Evolutionary conservation across 23 red algal species (phyloP), one percentile per base, ranked within the genome.

Genomic region (Gracilaria gracilis): DNA sequence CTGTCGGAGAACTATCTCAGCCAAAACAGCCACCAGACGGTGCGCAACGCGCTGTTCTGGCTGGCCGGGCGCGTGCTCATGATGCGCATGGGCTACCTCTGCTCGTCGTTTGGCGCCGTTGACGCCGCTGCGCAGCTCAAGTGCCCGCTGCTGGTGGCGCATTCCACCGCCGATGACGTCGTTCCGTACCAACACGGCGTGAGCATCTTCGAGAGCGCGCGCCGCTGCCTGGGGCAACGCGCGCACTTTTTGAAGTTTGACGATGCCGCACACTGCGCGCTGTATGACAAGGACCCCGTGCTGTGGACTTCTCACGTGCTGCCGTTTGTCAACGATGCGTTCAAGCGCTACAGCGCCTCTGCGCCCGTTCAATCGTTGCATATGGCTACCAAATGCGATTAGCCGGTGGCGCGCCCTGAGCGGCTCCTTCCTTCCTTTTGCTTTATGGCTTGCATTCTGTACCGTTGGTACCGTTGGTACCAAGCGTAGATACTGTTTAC

Each of bases 221-320:
- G 72, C 14, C 59, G 29, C 21, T 79, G 40, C 11, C 53, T 76
- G 53, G 95, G 77, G 16, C n/a, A 69, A 28, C 49, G 57, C 14
- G 61, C 51, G 31, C 57, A 66, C 9, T 87, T 93, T 87, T 67
- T 90, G 55, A 82, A 71, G 37, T 93, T 58, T 57, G 65, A 82
- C 33, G 96, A 98, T 37, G 96, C 96, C 14, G 93, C 82, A 6
- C 96, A 98, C 73, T 98, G 96, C 38, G 96, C 87, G 9, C 76
- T 98, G 62, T 98, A 75, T 57, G 96, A 98, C 75, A 89, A 95
- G 86, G 80, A 95, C 21, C 96, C 91, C 2, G 81, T 72, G 4
- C 28, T 79, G 81, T 98, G 93, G 88, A 84, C 61, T 20, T 66
- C 42, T n/a, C 48, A 35, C 20, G 91, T 95, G 16, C 32, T 98